A percentile compares a stretch with the other conserved stretches of the same genome.
Evolutionary conservation across 306 rosid species (phyloP).

Genomic region (Rosa chinensis): DNA sequence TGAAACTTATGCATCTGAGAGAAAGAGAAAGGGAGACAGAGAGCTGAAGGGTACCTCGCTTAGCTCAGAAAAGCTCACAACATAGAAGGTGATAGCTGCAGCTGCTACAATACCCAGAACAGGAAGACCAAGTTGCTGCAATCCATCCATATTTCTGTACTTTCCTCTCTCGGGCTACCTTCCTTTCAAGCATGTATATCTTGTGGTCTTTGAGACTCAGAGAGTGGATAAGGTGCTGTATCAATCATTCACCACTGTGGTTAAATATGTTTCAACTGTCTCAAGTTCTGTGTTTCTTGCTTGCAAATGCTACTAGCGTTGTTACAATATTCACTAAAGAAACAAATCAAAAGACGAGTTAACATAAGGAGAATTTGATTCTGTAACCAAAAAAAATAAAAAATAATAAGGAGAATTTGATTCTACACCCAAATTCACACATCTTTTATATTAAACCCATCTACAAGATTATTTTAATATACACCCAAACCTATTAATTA

Average conservation of each 20-base stretch:
- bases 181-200: not conserved
- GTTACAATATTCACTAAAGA: not conserved
- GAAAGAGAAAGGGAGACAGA: not conserved
- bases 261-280: not conserved
- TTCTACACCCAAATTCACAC: too few relatives aligned
- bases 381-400: too few relatives aligned
- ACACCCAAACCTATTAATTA: too few relatives aligned
- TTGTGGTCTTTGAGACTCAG: not conserved
- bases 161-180: not conserved
- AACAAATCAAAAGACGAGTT: not conserved
- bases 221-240: constrained; percentile 14
- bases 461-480: too few relatives aligned
- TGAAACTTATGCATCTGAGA: not conserved
- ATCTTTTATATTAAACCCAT: too few relatives aligned
- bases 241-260: not conserved
- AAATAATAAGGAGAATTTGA: too few relatives aligned
- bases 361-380: too few relatives aligned
- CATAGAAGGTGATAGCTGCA: constrained; percentile 74
- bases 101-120: constrained; percentile 65
- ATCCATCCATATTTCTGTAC: constrained; percentile 41
- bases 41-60: constrained; percentile 48
- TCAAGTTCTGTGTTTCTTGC: not conserved
- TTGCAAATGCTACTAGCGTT: not conserved
- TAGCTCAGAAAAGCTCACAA: constrained; percentile 64
- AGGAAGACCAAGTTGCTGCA: constrained; percentile 59